These are phyloP conservation scores for Candida lessepsii DNA, from an alignment of 805 yeast genomes.

Conservation along the genomic window DNA sequence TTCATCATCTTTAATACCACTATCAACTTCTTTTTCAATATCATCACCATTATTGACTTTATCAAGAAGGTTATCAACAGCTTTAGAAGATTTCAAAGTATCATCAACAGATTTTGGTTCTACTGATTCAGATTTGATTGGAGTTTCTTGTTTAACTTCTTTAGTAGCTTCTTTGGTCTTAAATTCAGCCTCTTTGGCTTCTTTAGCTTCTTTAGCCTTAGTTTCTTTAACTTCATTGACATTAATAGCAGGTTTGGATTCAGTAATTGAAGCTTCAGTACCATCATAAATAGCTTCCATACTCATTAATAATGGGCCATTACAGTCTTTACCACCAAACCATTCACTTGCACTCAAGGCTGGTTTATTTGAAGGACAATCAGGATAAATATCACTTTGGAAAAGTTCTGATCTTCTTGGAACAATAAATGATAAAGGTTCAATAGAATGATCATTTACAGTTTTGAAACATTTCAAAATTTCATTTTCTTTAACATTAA, in stretches of 20 bases:
- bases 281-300: slow-evolving; percentile 84
- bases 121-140: slow-evolving; percentile 14
- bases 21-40: slow-evolving; percentile 30
- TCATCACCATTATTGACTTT: slow-evolving; percentile 42
- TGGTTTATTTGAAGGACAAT: slow-evolving; percentile 76
- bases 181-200: too few relatives aligned
- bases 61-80: slow-evolving; percentile 33
- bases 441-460: slow-evolving; percentile 79
- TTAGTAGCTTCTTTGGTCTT: neutral
- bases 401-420: slow-evolving; percentile 93
- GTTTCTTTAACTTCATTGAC: slow-evolving; percentile 25
- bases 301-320: slow-evolving; percentile 76
- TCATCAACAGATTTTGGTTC: slow-evolving; percentile 33
- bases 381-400: slow-evolving; percentile 91
- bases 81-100: slow-evolving; percentile 34
- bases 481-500: slow-evolving; percentile 80
- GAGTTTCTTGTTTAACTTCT: slow-evolving; percentile 14
- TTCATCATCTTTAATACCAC: slow-evolving; percentile 33
- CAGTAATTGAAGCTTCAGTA: slow-evolving; percentile 47
- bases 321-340: slow-evolving; percentile 73
- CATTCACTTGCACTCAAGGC: slow-evolving; percentile 80
- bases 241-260: slow-evolving; percentile 35
- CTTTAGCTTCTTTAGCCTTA: slow-evolving; percentile 19
- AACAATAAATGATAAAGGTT: slow-evolving; percentile 88
- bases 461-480: slow-evolving; percentile 80